These are phyloP conservation scores for Populus nigra DNA, from an alignment of 345 rosid species.

Conservation along the genomic window DNA sequence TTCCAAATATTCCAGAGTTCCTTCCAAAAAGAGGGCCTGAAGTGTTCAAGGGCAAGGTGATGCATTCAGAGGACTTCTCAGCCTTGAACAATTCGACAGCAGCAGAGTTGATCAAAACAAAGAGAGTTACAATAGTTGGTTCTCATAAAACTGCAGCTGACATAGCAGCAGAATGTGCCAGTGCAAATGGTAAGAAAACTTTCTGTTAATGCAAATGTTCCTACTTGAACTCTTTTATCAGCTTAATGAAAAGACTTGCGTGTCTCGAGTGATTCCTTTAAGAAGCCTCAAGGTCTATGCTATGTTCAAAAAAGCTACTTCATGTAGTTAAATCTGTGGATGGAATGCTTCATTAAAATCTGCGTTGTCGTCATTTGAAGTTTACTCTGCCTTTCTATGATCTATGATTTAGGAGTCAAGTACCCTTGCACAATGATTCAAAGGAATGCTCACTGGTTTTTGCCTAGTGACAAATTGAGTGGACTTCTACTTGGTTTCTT, in stretches of 20 bases:
- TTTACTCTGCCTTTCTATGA: background rate
- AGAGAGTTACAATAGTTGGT: slow-evolving; percentile 32
- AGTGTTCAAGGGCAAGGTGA: slow-evolving; percentile 34
- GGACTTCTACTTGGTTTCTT: slow-evolving; percentile 17
- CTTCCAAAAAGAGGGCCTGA: slow-evolving; percentile 23
- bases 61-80: slow-evolving; percentile 40
- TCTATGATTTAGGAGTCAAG: slow-evolving; percentile 17
- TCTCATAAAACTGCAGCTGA: slow-evolving; percentile 37
- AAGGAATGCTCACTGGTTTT: slow-evolving; percentile 35
- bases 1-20: slow-evolving; percentile 37
- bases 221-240: background rate
- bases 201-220: background rate
- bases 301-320: background rate
- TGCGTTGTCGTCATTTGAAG: background rate
- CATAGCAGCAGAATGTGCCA: slow-evolving; percentile 42
- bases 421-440: slow-evolving; percentile 39
- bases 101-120: slow-evolving; percentile 26
- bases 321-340: background rate
- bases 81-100: slow-evolving; percentile 18
- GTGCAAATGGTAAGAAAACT: slow-evolving; percentile 24
- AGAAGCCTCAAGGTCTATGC: background rate
- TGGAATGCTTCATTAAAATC: background rate
- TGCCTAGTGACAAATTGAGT: background rate
- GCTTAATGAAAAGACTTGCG: background rate
- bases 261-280: background rate